Evolutionary conservation across 1,284 basidiomycete genomes (phyloP), one percentile per base, ranked within the genome.

Genomic region (Golubevia pallescens): DNA sequence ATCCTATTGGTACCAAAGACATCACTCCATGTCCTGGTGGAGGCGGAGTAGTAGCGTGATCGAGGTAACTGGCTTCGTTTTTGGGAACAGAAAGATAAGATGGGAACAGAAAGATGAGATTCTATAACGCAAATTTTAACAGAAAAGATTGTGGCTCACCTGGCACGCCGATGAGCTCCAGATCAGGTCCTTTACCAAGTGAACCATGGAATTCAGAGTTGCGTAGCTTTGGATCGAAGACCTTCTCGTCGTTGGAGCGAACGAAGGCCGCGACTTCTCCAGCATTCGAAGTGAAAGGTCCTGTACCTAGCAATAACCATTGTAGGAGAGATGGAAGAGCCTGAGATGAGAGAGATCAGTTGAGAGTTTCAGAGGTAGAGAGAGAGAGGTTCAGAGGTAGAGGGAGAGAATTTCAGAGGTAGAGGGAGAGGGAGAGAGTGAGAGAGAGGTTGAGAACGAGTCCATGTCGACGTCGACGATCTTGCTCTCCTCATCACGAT

Each of bases 341-440:
- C 60, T 69, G 52, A 72, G 61, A 16, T 70, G 64, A 56, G 5
- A 14, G n/a, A 53, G 42, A 51, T 4, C 14, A 48, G 55, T 5
- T 10, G 28, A 2, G 32, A 34, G 19, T 7, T 16, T 70, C 87
- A 65, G 57, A 91, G 91, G 70, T 91, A 92, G n/a, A 80, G 86
- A 0, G 88, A 86, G 16, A 90, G 69, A 1, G 88, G 88, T 0
- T 90, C 90, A 2, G 75, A 88, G 0, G 87, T 85, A 13, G 70
- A 85, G 2, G 88, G 19, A 14, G 84, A 71, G 71, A 90, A 92
- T 70, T 88, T 85, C 0, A 85, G 42, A 2, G 87, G 21, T 0
- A 87, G 87, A 8, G 54, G 21, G 20, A 88, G 20, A 38, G 77
- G 42, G 10, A 38, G 34, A 38, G 34, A 38, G 5, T 4, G 10